Evolutionary conservation across 2,329 filamentous ascomycete species (phyloP), one percentile per base, ranked within the genome.

Genomic region (Herpotrichia juniperi): DNA sequence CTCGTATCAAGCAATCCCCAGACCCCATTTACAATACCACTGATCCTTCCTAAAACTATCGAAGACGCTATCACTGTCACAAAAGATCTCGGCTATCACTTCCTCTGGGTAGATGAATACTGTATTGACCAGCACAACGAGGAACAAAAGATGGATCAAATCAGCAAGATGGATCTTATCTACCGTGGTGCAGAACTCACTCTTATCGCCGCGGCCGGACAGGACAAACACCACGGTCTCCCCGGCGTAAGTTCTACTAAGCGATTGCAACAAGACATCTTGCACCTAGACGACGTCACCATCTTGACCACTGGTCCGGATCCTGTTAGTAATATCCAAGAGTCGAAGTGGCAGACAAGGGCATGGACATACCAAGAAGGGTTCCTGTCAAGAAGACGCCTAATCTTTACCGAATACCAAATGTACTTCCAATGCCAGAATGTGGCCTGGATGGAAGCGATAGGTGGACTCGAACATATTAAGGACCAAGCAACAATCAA

Each of bases 81-180:
- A 0, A 7, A 26, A 4, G 3, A 22, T 11, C 19, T 50, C 5
- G 51, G 47, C 4, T 16, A 35, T 21, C 5, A n/a, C 2, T 50
- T 45, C 17, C 25, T 53, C 4, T 53, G 51, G 51, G 32, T 53
- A 12, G 51, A 53, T 22, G 14, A 34, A 31, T 50, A 46, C 19
- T 53, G 50, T 28, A 50, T 53, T 16, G 19, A 45, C 14, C 51
- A 53, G 37, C 14, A 37, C 9, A 37, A 46, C 21, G 43, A 22
- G 17, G n/a, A 16, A 24, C 42, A 50, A 21, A 22, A 39, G 2
- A 22, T 28, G 16, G 2, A 2, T 19, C 51, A 50, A 26, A 35
- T 53, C 26, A 31, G 30, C 11, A 22, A 53, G 25, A 53, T 53
- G 51, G 46, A 44, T 16, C 9, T 32, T 3, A 50, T 53, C 10